Evolutionary conservation across 2,329 filamentous ascomycete genomes (phyloP).

Genomic region (Hortaea sp.): DNA sequence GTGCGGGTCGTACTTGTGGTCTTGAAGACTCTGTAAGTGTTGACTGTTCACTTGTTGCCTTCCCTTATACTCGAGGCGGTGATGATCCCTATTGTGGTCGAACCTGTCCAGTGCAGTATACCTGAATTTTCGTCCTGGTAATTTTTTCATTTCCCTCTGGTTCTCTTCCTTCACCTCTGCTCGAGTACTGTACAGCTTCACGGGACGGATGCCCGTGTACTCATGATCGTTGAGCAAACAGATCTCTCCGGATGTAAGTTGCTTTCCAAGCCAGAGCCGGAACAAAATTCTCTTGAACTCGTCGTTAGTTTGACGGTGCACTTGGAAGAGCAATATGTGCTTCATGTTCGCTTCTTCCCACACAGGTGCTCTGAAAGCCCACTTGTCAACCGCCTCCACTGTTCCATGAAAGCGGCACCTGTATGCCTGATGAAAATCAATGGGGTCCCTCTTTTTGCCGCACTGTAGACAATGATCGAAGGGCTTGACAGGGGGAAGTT

Average conservation of each 20-base stretch:
- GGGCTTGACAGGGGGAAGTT: conserved; percentile 48
- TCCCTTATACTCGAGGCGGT: background rate
- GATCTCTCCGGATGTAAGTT: background rate
- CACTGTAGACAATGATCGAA: conserved; percentile 38
- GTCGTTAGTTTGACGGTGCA: background rate
- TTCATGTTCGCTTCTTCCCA: conserved; percentile 40
- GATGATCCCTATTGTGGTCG: background rate
- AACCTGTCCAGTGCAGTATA: conserved; percentile 5
- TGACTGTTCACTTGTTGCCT: too few species aligned
- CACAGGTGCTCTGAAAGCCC: conserved; percentile 47
- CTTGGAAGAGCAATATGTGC: background rate
- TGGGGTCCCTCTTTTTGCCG: conserved; percentile 2
- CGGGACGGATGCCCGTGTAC: background rate
- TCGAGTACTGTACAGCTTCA: background rate
- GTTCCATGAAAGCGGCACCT: background rate
- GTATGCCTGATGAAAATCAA: background rate
- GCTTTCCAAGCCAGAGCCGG: background rate
- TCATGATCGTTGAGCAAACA: background rate
- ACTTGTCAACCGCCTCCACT: conserved; percentile 28
- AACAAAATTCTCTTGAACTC: background rate
- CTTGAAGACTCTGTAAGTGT: too few species aligned
- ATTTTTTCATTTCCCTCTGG: background rate
- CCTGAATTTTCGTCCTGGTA: background rate
- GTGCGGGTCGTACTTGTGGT: conserved; percentile 34
- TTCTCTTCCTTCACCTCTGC: background rate